Conservation (phyloP, 1,284 basidiomycete species). For the Ceratobasidium sp. region DNA sequence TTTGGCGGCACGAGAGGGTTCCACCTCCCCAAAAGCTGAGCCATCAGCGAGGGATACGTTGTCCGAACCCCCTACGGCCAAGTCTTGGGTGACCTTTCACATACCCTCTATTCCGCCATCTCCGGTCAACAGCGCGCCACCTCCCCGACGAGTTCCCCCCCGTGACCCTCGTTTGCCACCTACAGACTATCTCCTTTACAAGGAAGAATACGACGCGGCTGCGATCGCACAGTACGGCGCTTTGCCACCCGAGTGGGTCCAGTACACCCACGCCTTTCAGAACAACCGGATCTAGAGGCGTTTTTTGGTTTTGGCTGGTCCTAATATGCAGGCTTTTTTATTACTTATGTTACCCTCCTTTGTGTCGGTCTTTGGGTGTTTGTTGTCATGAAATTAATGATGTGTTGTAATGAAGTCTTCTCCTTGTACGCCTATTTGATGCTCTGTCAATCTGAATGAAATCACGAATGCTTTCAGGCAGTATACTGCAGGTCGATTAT, state of each 20-base stretch:
- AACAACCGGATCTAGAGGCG: constrained; percentile 4
- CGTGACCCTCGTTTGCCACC: constrained; percentile 39
- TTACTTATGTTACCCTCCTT: constrained; percentile 13
- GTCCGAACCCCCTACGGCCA: neutral
- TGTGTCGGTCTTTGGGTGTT: neutral
- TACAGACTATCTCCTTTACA: constrained; percentile 32
- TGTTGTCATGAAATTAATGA: constrained; percentile 10
- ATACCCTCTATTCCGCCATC: constrained; percentile 36
- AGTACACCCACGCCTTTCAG: constrained; percentile 10
- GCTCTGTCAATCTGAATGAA: too few species aligned
- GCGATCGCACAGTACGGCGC: constrained; percentile 13
- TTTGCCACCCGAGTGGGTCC: constrained; percentile 34
- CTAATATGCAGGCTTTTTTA: constrained; percentile 19
- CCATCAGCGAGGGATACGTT: neutral
- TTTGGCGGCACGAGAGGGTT: neutral
- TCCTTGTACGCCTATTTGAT: neutral
- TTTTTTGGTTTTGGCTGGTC: neutral
- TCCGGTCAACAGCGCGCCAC: neutral
- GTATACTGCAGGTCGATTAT: too few species aligned
- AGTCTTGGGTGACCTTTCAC: constrained; percentile 40
- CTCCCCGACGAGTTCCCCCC: neutral
- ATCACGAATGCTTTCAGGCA: too few species aligned
- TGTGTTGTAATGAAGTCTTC: neutral
- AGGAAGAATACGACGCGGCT: constrained; percentile 39
- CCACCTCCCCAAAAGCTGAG: neutral